A percentile compares a stretch with the other conserved stretches of the same genome.
These are phyloP conservation scores for Leptographium lundbergii DNA, from an alignment of 2,329 filamentous ascomycete genomes.

Conservation along the genomic window DNA sequence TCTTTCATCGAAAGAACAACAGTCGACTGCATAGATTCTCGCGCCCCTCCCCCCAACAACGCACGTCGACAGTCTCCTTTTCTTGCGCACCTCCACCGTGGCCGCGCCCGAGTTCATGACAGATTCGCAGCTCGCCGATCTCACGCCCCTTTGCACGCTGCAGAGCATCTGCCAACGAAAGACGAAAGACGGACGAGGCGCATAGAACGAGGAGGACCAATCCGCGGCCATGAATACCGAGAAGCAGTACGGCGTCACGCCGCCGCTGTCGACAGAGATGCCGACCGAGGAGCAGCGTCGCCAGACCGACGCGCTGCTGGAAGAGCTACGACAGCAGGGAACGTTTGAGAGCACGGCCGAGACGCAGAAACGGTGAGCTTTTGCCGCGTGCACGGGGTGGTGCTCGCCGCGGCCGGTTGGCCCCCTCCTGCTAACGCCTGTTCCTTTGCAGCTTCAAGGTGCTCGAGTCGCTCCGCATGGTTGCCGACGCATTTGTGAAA, in stretches of 20 bases:
- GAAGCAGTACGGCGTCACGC: slow-evolving; percentile 54
- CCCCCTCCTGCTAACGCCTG: background rate
- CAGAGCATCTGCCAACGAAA: background rate
- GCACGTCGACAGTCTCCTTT: background rate
- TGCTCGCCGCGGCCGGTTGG: background rate
- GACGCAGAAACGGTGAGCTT: slow-evolving; percentile 61
- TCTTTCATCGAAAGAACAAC: background rate
- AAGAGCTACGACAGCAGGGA: slow-evolving; percentile 77
- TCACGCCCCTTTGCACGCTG: background rate
- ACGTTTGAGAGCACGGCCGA: slow-evolving; percentile 81
- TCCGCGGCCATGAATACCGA: slow-evolving; percentile 15
- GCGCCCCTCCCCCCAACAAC: background rate
- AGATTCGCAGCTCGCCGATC: background rate
- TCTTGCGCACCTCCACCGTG: background rate
- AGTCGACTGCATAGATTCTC: background rate
- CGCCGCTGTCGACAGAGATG: slow-evolving; percentile 64
- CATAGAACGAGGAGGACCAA: background rate
- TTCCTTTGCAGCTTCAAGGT: slow-evolving; percentile 46
- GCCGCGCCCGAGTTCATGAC: background rate
- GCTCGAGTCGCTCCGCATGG: slow-evolving; percentile 61
- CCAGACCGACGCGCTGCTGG: slow-evolving; percentile 65
- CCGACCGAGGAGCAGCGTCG: slow-evolving; percentile 68
- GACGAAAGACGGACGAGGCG: background rate
- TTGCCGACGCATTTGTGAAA: slow-evolving; percentile 78
- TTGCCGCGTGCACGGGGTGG: background rate